phyloP scores from a whole-genome alignment of 495 filamentous ascomycete genomes.

The Mytilinidion resinicola region DNA sequence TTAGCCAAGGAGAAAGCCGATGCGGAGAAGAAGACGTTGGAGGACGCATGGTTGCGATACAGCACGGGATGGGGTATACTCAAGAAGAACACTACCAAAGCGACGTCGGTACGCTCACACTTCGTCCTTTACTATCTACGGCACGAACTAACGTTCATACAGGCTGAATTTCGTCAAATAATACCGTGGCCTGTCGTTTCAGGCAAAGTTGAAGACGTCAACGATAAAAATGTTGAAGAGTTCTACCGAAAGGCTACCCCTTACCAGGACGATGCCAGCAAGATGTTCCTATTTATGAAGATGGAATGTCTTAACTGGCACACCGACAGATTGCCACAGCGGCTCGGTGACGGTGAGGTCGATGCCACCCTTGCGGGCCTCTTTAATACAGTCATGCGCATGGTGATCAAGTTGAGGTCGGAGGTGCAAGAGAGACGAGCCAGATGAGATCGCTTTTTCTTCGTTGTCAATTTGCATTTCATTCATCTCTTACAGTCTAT shows the following conservation, averaged over 20 bases:
- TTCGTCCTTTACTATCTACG: too few relatives aligned
- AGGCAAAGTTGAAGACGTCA: slow-evolving; percentile 1
- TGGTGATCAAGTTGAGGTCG: neutral
- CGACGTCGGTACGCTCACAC: too few relatives aligned
- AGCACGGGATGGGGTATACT: neutral
- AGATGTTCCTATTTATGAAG: neutral
- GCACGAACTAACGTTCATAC: neutral
- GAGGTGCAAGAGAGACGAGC: neutral
- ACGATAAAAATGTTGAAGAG: neutral
- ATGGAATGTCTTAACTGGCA: slow-evolving; percentile 11
- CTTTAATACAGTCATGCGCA: neutral
- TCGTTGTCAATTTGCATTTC: too few relatives aligned
- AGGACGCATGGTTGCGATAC: slow-evolving; percentile 6
- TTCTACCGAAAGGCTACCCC: slow-evolving; percentile 3
- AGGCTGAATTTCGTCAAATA: neutral
- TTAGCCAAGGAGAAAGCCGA: slow-evolving; percentile 5
- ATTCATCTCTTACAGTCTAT: too few relatives aligned
- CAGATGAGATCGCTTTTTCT: too few relatives aligned
- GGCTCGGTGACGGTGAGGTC: neutral
- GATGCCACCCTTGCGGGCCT: neutral
- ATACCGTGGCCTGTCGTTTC: slow-evolving; percentile 10
- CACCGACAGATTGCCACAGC: slow-evolving; percentile 1
- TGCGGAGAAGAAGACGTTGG: slow-evolving; percentile 8
- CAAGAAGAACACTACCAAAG: neutral
- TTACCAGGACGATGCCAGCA: neutral